Base-by-base conservation (phyloP, 2,329 filamentous ascomycete species). In the Aspergillus sp. region DNA sequence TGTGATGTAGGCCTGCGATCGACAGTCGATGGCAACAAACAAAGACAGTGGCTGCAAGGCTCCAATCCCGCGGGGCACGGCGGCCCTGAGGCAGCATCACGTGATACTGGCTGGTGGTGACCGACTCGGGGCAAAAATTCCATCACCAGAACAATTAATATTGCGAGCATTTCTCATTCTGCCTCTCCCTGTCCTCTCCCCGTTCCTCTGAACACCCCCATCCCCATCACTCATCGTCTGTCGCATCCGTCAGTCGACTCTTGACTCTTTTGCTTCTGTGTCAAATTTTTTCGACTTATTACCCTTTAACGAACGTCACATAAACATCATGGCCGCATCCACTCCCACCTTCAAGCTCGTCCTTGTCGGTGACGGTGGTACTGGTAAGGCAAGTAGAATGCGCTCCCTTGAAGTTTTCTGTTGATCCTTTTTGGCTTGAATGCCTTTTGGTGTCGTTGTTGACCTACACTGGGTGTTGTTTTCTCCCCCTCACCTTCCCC, bases 281-380 rank as follows among this genome's bases (percentile, higher is more conserved):
- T 44, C 41, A 41, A 37, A 37, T 50, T 51, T 40, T 45, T 49
- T 37, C 46, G 43, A 38, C 33, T 47, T 44, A 39, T 44, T 45
- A 27, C 19, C 38, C 32, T 40, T 40, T 40, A 40, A 47, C 47
- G 45, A 44, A 53, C 53, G 53, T 58, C 54, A 53, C 52, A 44
- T 44, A 52, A 52, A 45, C 48, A 59, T 54, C 48, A 94, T 93
- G 88, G 81, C 86, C 73, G 70, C 75, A 58, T 12, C 57, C 51
- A 65, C 76, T 58, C 89, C 91, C 58, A 95, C 89, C 72, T 98
- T 98, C 86, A 98, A 98, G 88, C 88, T 98, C 66, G 93, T 98
- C 72, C 89, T 98, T 76, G 93, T 98, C 67, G 93, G 93, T 72
- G 93, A 98, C 71, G 93, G 93, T 75, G 93, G 93, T 82, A 98